A percentile compares a stretch with the other conserved stretches of the same genome.
phyloP scores from a whole-genome alignment of 164 flowering plant species.

The Hamamelis virginiana region DNA sequence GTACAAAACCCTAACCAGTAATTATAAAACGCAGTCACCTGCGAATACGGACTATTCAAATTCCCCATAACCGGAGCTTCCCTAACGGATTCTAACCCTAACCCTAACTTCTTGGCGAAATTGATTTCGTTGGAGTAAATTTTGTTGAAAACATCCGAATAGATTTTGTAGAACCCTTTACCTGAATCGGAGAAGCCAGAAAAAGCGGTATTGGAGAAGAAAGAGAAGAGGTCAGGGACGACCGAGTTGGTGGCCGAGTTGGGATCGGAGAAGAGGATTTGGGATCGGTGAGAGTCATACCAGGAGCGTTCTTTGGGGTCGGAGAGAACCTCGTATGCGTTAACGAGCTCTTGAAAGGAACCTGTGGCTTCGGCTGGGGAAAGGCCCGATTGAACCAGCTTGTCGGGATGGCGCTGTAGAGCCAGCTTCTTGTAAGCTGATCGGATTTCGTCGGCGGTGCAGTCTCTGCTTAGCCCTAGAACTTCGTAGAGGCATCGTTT shows the following conservation, averaged over 20 bases:
- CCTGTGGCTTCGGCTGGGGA: constrained; percentile 73
- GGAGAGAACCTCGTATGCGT: constrained; percentile 93
- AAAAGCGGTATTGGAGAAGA: constrained; percentile 70
- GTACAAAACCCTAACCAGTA: constrained; percentile 83
- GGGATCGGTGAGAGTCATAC: constrained; percentile 96
- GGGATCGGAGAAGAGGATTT: constrained; percentile 69
- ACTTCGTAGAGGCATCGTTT: constrained; percentile 87
- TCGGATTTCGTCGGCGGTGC: constrained; percentile 76
- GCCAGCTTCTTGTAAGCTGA: constrained; percentile 79
- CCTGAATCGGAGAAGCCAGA: constrained; percentile 62
- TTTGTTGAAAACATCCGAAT: constrained; percentile 57
- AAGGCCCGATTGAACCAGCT: constrained; percentile 69
- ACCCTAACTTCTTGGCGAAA: constrained; percentile 56
- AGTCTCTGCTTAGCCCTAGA: constrained; percentile 55
- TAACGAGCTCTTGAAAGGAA: constrained; percentile 79
- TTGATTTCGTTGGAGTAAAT: constrained; percentile 58
- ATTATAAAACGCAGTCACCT: constrained; percentile 80
- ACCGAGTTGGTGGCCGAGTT: constrained; percentile 17
- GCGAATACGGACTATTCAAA: constrained; percentile 63
- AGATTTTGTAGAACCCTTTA: constrained; percentile 77
- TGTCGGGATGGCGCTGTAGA: constrained; percentile 94
- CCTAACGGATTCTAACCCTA: constrained; percentile 44
- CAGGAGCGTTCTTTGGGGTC: constrained; percentile 86
- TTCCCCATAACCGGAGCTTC: constrained; percentile 88
- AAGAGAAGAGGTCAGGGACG: constrained; percentile 40